A percentile compares a stretch with the other conserved stretches of the same genome.
Conservation (phyloP, 2,329 filamentous ascomycete species). For the Fusarium nygamai region DNA sequence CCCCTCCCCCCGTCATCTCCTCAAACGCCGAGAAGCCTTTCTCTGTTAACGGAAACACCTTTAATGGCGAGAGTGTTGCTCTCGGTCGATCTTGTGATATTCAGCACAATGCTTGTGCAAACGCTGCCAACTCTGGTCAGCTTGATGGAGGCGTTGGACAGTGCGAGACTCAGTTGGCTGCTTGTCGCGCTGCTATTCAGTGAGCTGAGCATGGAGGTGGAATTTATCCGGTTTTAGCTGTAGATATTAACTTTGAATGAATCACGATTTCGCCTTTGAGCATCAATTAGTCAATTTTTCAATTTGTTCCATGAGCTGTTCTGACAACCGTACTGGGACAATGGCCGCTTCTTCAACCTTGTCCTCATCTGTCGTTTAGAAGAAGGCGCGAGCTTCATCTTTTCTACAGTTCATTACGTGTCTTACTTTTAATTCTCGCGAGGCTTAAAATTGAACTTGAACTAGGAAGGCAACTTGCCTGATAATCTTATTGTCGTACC, state of each 20-base stretch:
- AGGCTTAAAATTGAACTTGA: no score
- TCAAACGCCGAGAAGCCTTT: background rate
- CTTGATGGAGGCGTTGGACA: background rate
- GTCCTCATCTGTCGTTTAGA: no score
- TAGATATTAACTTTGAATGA: background rate
- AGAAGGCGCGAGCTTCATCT: no score
- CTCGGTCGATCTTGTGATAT: background rate
- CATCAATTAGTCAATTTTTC: background rate
- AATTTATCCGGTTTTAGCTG: background rate
- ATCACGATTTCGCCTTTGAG: background rate
- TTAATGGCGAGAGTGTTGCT: background rate
- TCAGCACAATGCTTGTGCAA: background rate
- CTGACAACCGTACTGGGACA: fast-evolving
- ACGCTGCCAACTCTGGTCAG: background rate
- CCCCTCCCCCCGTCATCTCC: background rate
- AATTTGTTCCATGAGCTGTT: background rate
- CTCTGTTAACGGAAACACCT: conserved; percentile 1
- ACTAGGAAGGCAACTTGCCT: no score
- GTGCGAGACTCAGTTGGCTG: background rate
- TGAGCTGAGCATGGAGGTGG: background rate
- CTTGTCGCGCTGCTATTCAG: background rate
- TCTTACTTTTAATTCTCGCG: no score
- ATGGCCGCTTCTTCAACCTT: no score
- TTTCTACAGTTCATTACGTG: no score
- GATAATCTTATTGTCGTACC: no score